A percentile compares a stretch with the other conserved stretches of the same genome.
Conservation (phyloP, 352 stramenopile species). For the Aphanomyces invadans region DNA sequence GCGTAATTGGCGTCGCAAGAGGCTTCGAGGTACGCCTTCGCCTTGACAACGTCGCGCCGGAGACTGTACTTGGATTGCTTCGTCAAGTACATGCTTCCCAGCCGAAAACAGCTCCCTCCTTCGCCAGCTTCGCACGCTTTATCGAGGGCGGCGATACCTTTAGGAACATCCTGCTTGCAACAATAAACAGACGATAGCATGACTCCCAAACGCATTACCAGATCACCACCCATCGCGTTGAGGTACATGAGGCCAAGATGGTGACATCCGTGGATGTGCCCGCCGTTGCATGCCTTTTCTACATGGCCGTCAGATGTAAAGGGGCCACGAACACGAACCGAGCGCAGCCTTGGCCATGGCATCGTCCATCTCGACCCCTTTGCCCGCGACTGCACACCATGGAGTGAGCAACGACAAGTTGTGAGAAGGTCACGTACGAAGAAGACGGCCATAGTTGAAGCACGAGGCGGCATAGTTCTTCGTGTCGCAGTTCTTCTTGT, state of each 20-base stretch:
- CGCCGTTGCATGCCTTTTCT: slow-evolving; percentile 73
- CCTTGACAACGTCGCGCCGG: slow-evolving; percentile 41
- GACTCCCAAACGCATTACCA: slow-evolving; percentile 40
- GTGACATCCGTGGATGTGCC: slow-evolving; percentile 69
- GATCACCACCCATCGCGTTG: slow-evolving; percentile 58
- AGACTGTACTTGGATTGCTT: slow-evolving; percentile 32
- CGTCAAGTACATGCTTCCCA: slow-evolving; percentile 67
- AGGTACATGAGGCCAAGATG: slow-evolving; percentile 79
- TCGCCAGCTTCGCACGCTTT: slow-evolving; percentile 67
- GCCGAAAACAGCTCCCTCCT: slow-evolving; percentile 72
- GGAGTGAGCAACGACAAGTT: neutral
- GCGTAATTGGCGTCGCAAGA: slow-evolving; percentile 81
- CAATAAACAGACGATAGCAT: slow-evolving; percentile 9
- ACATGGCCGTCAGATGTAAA: no score
- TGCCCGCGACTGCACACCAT: slow-evolving; percentile 51
- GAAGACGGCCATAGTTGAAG: slow-evolving; percentile 79
- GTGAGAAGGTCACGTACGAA: slow-evolving; percentile 38
- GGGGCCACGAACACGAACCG: neutral
- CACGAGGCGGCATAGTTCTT: slow-evolving; percentile 75
- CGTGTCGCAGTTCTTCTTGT: slow-evolving; percentile 76
- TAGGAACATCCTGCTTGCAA: slow-evolving; percentile 39
- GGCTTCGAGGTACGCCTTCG: slow-evolving; percentile 60
- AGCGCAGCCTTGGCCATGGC: slow-evolving; percentile 31
- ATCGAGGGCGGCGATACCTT: slow-evolving; percentile 64
- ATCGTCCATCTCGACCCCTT: slow-evolving; percentile 65